phyloP scores from a whole-genome alignment of 1,284 basidiomycete genomes.

The Cutaneotrichosporon cutaneum region DNA sequence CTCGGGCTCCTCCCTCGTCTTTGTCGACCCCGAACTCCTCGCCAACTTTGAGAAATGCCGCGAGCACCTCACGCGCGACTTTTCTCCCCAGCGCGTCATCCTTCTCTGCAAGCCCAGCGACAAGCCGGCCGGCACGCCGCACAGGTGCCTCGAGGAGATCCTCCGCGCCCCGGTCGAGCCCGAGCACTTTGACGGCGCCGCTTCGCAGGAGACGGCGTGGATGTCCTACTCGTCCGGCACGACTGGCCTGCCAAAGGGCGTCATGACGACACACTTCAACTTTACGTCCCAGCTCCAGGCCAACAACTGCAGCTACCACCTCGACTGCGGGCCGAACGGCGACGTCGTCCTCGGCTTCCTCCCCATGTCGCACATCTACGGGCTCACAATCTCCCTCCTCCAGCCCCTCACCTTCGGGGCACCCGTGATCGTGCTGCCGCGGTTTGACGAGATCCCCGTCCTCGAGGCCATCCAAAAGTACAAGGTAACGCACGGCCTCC shows the following conservation, averaged over 20 bases:
- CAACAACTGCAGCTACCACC: constrained; percentile 9
- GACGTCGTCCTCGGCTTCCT: constrained; percentile 25
- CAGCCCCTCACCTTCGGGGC: constrained; percentile 62
- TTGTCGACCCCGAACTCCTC: constrained; percentile 60
- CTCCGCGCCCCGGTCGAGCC: constrained; percentile 8
- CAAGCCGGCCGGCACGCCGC: constrained; percentile 23
- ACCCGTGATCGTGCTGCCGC: constrained; percentile 66
- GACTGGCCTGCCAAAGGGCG: constrained; percentile 51
- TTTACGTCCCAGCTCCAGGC: constrained; percentile 53
- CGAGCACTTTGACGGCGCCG: constrained; percentile 18
- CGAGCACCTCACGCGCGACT: constrained; percentile 18
- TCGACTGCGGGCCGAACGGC: constrained; percentile 3
- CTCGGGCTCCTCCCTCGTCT: constrained; percentile 59
- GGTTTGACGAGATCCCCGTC: constrained; percentile 61
- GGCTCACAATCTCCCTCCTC: constrained; percentile 55
- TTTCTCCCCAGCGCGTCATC: constrained; percentile 31
- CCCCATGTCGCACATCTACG: constrained; percentile 28
- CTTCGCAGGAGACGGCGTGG: constrained; percentile 18
- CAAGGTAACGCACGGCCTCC: constrained; percentile 62
- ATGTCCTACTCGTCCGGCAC: constrained; percentile 71
- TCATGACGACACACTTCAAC: constrained; percentile 65
- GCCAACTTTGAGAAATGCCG: constrained; percentile 34
- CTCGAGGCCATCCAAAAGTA: constrained; percentile 71
- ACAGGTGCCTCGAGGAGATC: constrained; percentile 15
- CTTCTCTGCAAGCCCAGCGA: constrained; percentile 31